Evolutionary conservation across 2,329 filamentous ascomycete species (phyloP).

Genomic region (Dactylella cylindrospora): DNA sequence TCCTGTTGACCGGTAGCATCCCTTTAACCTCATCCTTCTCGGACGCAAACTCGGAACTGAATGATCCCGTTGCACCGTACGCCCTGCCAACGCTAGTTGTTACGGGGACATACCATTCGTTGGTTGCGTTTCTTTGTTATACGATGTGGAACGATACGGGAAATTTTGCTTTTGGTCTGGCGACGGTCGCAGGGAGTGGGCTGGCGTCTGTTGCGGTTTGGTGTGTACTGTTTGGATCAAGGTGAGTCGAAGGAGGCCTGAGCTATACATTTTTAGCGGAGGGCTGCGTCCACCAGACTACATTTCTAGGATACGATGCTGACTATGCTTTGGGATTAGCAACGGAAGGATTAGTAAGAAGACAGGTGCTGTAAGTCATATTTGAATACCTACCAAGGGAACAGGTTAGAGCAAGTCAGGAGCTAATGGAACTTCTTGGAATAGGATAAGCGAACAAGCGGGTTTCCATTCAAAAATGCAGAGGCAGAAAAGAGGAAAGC

Average conservation of each 20-base stretch:
- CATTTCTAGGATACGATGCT: no score
- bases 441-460: conserved; percentile 64
- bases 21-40: conserved; percentile 58
- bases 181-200: conserved; percentile 60
- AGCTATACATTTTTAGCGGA: conserved; percentile 62
- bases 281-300: no score
- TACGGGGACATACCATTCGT: conserved; percentile 66
- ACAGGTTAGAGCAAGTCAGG: not conserved
- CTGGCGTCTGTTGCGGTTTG: conserved; percentile 67
- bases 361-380: conserved; percentile 47
- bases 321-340: conserved; percentile 52
- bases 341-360: conserved; percentile 61
- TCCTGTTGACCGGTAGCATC: conserved; percentile 70
- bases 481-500: conserved; percentile 60
- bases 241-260: not conserved
- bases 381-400: not conserved
- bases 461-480: conserved; percentile 66
- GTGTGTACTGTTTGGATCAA: conserved; percentile 56
- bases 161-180: conserved; percentile 63
- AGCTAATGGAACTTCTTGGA: not conserved
- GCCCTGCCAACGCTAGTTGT: conserved; percentile 67
- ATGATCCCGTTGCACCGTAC: conserved; percentile 61
- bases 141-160: conserved; percentile 62
- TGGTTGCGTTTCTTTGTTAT: conserved; percentile 68
- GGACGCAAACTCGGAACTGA: conserved; percentile 51